These are phyloP conservation scores for Raffaelea arxii DNA, from an alignment of 2,329 filamentous ascomycete genomes.

Conservation along the genomic window DNA sequence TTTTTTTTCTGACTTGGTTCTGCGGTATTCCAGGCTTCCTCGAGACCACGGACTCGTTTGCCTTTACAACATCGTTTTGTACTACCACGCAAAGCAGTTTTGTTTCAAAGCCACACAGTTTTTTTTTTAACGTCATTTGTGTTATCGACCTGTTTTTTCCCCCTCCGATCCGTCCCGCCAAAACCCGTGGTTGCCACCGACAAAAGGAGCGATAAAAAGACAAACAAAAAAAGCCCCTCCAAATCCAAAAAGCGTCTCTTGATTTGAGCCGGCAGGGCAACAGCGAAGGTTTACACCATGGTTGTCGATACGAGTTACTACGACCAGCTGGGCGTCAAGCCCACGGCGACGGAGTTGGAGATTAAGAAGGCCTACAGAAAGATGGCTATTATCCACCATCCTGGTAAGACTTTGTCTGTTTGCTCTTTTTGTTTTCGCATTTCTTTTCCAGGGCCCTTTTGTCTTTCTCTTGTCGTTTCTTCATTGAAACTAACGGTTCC, in stretches of 20 bases:
- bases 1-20: neutral
- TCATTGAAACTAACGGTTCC: neutral
- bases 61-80: neutral
- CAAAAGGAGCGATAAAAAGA: neutral
- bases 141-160: neutral
- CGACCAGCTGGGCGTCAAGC: constrained; percentile 74
- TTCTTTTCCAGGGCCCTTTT: constrained; percentile 1
- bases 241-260: no score
- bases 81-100: neutral
- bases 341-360: constrained; percentile 78
- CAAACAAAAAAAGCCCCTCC: neutral
- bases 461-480: neutral
- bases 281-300: constrained; percentile 41
- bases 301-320: constrained; percentile 85
- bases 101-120: neutral
- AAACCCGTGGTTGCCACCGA: no score
- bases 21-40: no score
- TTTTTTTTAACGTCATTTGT: neutral
- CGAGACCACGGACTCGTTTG: neutral
- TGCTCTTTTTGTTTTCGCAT: neutral
- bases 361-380: constrained; percentile 98
- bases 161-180: neutral
- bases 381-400: constrained; percentile 87
- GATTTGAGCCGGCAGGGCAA: neutral
- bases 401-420: constrained; percentile 41